phyloP scores from a whole-genome alignment of 106 monocot species.

The Phalaenopsis aphrodite region DNA sequence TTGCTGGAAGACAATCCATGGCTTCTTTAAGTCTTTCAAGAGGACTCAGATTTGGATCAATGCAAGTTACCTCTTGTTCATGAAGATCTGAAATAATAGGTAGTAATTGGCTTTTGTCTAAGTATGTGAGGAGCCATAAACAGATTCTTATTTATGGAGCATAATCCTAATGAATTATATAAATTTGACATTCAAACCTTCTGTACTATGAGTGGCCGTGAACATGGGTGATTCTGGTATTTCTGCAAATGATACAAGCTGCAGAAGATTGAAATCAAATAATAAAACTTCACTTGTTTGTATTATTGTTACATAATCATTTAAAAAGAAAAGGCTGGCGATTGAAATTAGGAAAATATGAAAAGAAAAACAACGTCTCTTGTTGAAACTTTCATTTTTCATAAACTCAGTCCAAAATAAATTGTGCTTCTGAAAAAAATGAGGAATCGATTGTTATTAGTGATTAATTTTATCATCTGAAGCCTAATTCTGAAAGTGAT shows the following conservation, averaged over 20 bases:
- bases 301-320: background rate
- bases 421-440: too few species aligned
- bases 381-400: background rate
- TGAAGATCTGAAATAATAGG: slow-evolving; percentile 29
- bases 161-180: background rate
- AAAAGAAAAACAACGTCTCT: background rate
- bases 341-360: background rate
- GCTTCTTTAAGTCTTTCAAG: slow-evolving; percentile 50
- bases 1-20: slow-evolving; percentile 37
- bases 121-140: background rate
- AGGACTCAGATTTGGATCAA: slow-evolving; percentile 40
- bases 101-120: background rate
- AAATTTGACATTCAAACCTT: slow-evolving; percentile 32
- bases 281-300: slow-evolving; percentile 1
- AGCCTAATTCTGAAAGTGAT: background rate
- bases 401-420: background rate
- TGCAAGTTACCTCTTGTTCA: slow-evolving; percentile 48
- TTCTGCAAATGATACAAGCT: slow-evolving; percentile 72
- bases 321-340: background rate
- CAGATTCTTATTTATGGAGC: too few species aligned
- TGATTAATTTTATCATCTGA: background rate
- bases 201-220: slow-evolving; percentile 34
- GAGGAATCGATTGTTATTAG: too few species aligned
- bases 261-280: slow-evolving; percentile 10
- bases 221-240: slow-evolving; percentile 69